Evolutionary conservation across 176 grass and related monocot species (phyloP), one percentile per base, ranked within the genome.

Genomic region (Avena eriantha): DNA sequence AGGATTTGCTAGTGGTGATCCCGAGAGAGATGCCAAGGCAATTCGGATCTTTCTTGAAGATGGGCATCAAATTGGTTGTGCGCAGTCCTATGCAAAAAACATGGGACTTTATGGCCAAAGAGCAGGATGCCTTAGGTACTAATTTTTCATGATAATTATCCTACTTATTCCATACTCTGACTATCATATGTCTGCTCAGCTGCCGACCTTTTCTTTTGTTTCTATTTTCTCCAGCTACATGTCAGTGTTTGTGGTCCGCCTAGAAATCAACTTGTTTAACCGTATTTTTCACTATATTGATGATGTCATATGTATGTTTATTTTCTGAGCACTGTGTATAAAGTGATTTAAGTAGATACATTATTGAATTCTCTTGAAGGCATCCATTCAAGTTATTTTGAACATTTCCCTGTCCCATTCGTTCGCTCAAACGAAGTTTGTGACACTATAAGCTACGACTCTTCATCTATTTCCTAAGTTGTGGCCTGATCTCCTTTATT

Each of bases 61-160:
- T 85, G 95, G 95, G 48, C 93, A 95, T 76, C 84, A 92, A 81
- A 98, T 98, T 90, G 95, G 95, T 64, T 95, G 93, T 73, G 95
- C 95, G 58, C 93, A 95, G 66, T 98, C 93, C 41, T 98, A 92
- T 49, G 95, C 95, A 10, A 98, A 98, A 86, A 98, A 98, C 80
- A 98, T 98, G 95, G 95, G 95, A 77, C 87, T 98, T 39, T 98
- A 98, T 90, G 93, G 95, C 31, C 95, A 98, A 80, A 88, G 95
- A 92, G 87, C 73, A 50, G 95, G 95, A 79, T 98, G 93, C 80
- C 87, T 98, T 56, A 95, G 95, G 95, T 98, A 93, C 58, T 84
- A 1, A 33, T 17, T 86, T 82, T 63, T 67, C 45, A 24, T 78
- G 43, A 8, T 81, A 74, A 41, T 60, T 49, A 26, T 57, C 16